Conservation (phyloP, 108 stramenopile genomes). For the Nitzschia palea region DNA sequence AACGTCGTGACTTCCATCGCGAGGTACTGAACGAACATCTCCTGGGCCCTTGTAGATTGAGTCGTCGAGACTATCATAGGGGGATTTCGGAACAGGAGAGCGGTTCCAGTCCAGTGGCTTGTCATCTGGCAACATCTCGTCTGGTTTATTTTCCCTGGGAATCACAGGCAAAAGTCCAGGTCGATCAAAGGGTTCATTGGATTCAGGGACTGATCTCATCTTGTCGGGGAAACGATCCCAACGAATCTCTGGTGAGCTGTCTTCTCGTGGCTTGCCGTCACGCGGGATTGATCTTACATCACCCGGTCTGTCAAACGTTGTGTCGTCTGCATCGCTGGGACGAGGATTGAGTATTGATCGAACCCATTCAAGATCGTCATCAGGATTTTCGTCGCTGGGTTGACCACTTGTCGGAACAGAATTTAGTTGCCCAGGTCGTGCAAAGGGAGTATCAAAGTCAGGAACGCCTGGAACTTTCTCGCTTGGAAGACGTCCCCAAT, state of each 20-base stretch:
- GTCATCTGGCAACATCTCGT: not conserved
- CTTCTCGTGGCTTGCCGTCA: slow-evolving; percentile 18
- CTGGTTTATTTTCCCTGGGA: slow-evolving; percentile 13
- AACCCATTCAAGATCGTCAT: slow-evolving; percentile 11
- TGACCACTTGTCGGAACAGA: slow-evolving; percentile 4
- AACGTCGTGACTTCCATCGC: slow-evolving; percentile 24
- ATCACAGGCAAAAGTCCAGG: slow-evolving; percentile 8
- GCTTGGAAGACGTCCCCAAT: slow-evolving; percentile 14
- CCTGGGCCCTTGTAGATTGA: slow-evolving; percentile 14
- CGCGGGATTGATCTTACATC: slow-evolving; percentile 24
- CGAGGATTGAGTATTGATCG: not conserved
- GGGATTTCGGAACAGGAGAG: not conserved
- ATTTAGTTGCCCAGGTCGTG: slow-evolving; percentile 10
- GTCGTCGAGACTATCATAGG: not conserved
- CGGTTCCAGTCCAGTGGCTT: slow-evolving; percentile 2
- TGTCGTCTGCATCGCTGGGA: not conserved
- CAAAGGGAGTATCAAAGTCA: slow-evolving; percentile 12
- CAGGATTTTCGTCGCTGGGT: not conserved
- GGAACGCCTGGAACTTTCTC: slow-evolving; percentile 13
- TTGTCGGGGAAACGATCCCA: slow-evolving; percentile 13
- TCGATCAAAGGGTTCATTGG: slow-evolving; percentile 13
- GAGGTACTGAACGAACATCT: slow-evolving; percentile 25
- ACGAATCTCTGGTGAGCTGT: not conserved
- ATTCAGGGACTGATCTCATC: slow-evolving; percentile 9
- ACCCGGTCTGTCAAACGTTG: slow-evolving; percentile 18